phyloP scores from a whole-genome alignment of 2,329 filamentous ascomycete genomes.

The Hypoxylon sp. region DNA sequence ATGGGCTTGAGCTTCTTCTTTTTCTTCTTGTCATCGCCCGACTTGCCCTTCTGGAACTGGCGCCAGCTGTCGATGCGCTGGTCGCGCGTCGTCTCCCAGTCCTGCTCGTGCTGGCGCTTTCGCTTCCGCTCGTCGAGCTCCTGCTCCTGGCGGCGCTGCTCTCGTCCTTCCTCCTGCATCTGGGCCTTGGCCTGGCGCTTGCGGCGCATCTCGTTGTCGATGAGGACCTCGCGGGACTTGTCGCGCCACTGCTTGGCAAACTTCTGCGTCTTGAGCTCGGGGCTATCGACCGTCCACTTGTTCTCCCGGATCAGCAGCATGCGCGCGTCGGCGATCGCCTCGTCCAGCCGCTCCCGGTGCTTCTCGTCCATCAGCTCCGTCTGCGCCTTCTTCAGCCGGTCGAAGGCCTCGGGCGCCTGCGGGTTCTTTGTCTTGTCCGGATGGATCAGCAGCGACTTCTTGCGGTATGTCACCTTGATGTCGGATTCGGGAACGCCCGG shows the following conservation, averaged over 20 bases:
- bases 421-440: constrained; percentile 97
- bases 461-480: constrained; percentile 94
- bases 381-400: constrained; percentile 95
- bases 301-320: constrained; percentile 94
- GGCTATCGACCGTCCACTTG: constrained; percentile 90
- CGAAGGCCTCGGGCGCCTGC: constrained; percentile 92
- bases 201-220: constrained; percentile 90
- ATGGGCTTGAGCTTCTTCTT: constrained; percentile 79
- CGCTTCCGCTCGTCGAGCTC: constrained; percentile 84
- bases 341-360: constrained; percentile 85
- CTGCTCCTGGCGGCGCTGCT: constrained; percentile 86
- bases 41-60: constrained; percentile 83
- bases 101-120: constrained; percentile 91
- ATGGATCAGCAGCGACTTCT: constrained; percentile 98
- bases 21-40: constrained; percentile 68
- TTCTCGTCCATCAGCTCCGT: constrained; percentile 94
- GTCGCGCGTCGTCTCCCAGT: constrained; percentile 94
- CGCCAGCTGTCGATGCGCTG: constrained; percentile 94
- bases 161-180: constrained; percentile 95
- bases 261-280: constrained; percentile 84
- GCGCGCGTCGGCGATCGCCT: constrained; percentile 94
- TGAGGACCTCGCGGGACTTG: constrained; percentile 88
- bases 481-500: constrained; percentile 95
- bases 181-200: constrained; percentile 89
- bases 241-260: constrained; percentile 90